Evolutionary conservation across 208 protist genomes (phyloP), one percentile per base, ranked within the genome.

Genomic region (Balamuthia mandrillaris): DNA sequence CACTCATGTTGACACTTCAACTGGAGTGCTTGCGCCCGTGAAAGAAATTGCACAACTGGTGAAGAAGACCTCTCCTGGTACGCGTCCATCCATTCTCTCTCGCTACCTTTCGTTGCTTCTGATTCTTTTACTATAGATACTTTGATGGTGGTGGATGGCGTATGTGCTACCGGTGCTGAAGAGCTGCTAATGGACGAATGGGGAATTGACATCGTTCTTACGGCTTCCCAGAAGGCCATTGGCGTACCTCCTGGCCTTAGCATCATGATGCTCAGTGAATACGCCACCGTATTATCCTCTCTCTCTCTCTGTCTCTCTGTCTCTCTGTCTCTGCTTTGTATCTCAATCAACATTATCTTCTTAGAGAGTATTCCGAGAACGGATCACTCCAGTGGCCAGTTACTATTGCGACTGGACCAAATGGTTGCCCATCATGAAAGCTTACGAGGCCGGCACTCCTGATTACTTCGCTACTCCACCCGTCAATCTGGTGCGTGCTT

Each of bases 181-280:
- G 81, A 86, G 54, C 45, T 79, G n/a, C 35, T 58, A 27, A 86
- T 86, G 81, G 81, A 86, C 54, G 81, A 86, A 51, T 86, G 81
- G 81, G 81, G 51, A 41, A 33, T 86, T 29, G 81, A 86, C 52
- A 51, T 81, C 24, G 44, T 24, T 27, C 52, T 56, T 51, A 86
- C 81, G 14, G 81, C 81, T 3, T 86, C 81, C 21, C 81, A 86
- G 41, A 86, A 86, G 81, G 81, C 81, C 47, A 7, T 86, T 27
- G 81, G 81, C 7, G 58, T 75, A 7, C 81, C 81, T 14, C 61
- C 81, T 9, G 81, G 81, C 29, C 81, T 86, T 14, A 29, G 52
- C 33, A 41, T 86, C 37, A 18, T 75, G 10, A 18, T 86, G 9
- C 42, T 45, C 37, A 51, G 44, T 27, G 37, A 81, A 10, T 33